Evolutionary conservation across 2,329 filamentous ascomycete genomes (phyloP).

Genomic region (Xylaria sp.): DNA sequence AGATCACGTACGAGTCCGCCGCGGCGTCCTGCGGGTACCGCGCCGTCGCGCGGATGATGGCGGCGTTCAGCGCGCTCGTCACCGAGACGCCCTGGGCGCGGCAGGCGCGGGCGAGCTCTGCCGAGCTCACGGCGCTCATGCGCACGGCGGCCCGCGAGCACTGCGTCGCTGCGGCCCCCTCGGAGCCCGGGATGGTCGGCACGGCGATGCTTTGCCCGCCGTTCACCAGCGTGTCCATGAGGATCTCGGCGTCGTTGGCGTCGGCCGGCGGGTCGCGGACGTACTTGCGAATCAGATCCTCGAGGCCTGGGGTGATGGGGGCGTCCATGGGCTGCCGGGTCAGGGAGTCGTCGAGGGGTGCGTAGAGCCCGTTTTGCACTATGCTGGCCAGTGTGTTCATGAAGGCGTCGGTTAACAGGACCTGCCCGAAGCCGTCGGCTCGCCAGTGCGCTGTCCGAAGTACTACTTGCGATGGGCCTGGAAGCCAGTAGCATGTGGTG

Average conservation of each 20-base stretch:
- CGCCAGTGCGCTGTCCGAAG: conserved; percentile 32
- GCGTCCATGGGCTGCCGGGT: neutral
- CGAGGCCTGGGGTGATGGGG: neutral
- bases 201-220: conserved; percentile 34
- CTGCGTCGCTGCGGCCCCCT: neutral
- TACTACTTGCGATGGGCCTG: conserved; percentile 18
- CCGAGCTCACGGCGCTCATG: conserved; percentile 17
- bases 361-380: neutral
- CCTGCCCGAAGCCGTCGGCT: conserved; percentile 30
- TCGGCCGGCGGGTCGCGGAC: neutral
- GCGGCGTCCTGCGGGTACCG: conserved; percentile 29
- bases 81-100: conserved; percentile 21
- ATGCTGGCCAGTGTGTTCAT: conserved; percentile 20
- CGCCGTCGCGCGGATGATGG: conserved; percentile 31
- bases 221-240: conserved; percentile 22
- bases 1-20: conserved; percentile 29
- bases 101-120: conserved; percentile 19
- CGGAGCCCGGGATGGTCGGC: conserved; percentile 26
- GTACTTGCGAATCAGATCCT: conserved; percentile 9
- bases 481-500: conserved; percentile 32
- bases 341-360: neutral
- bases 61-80: conserved; percentile 32
- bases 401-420: conserved; percentile 25
- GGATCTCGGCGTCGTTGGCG: conserved; percentile 25
- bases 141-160: conserved; percentile 6